Percentiles rank a stretch among this genome's conserved stretches.
These are phyloP conservation scores for Nelumbo lutea DNA, from an alignment of 164 flowering plant genomes.

Conservation along the genomic window DNA sequence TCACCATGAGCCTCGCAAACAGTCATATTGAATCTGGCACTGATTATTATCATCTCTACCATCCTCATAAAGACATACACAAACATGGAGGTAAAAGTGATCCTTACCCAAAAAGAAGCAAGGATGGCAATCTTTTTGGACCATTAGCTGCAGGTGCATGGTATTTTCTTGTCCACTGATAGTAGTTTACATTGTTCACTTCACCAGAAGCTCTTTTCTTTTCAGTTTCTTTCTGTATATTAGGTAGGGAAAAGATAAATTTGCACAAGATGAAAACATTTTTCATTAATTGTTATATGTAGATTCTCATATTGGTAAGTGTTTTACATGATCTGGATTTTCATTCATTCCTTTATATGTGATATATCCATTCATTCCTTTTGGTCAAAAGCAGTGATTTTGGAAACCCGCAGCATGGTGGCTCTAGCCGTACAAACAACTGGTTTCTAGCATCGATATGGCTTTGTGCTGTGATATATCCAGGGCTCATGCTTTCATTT, in stretches of 20 bases:
- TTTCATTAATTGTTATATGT: slow-evolving; percentile 10
- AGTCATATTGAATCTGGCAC: too few relatives aligned
- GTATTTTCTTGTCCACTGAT: too few relatives aligned
- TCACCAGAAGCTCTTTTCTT: too few relatives aligned
- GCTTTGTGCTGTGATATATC: neutral
- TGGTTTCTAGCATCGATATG: slow-evolving; percentile 3
- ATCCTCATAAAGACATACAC: too few relatives aligned
- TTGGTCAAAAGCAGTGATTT: neutral
- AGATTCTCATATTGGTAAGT: slow-evolving; percentile 7
- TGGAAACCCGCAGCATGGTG: neutral
- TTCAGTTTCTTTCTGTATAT: neutral
- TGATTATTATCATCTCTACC: too few relatives aligned
- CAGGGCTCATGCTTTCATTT: slow-evolving; percentile 6
- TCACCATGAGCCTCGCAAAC: too few relatives aligned
- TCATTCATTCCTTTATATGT: neutral
- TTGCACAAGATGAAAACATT: neutral
- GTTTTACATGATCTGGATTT: slow-evolving; percentile 9
- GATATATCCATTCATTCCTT: too few relatives aligned
- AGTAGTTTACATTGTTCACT: too few relatives aligned
- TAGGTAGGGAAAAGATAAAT: neutral
- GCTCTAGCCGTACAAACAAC: neutral
- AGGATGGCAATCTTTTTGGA: too few relatives aligned
- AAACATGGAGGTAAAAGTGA: too few relatives aligned
- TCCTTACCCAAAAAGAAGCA: too few relatives aligned
- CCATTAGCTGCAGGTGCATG: too few relatives aligned